Evolutionary conservation across 768 basidiomycete species (phyloP).

Genomic region (Psilocybe azurescens): DNA sequence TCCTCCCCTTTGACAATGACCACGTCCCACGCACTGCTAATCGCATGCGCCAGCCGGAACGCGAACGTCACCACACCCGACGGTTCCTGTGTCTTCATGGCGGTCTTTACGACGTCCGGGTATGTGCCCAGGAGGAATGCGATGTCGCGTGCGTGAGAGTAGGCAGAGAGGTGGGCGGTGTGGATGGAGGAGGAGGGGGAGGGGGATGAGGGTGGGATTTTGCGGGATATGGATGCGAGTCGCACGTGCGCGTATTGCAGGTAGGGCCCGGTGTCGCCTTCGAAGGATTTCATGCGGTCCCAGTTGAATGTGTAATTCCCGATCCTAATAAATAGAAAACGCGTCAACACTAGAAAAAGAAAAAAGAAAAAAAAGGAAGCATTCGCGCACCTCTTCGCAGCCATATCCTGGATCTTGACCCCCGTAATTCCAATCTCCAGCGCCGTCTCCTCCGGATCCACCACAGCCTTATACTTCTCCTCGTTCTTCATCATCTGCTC

Average conservation of each 20-base stretch:
- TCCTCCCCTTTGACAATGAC: slow-evolving; percentile 84
- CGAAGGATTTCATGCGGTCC: slow-evolving; percentile 93
- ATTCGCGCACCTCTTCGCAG: slow-evolving; percentile 78
- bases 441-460: slow-evolving; percentile 81
- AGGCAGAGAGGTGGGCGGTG: slow-evolving; percentile 67
- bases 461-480: slow-evolving; percentile 88
- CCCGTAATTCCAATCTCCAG: slow-evolving; percentile 92
- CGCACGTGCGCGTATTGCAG: slow-evolving; percentile 97
- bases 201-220: slow-evolving; percentile 88
- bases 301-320: slow-evolving; percentile 97
- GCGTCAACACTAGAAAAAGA: neutral
- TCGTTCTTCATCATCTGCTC: slow-evolving; percentile 96
- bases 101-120: slow-evolving; percentile 89
- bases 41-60: slow-evolving; percentile 86
- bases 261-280: slow-evolving; percentile 96
- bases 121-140: slow-evolving; percentile 87
- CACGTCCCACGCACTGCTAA: slow-evolving; percentile 92
- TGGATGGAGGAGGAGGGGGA: slow-evolving; percentile 75
- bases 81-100: slow-evolving; percentile 86
- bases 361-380: neutral
- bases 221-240: slow-evolving; percentile 87
- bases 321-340: slow-evolving; percentile 56
- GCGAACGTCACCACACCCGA: slow-evolving; percentile 91
- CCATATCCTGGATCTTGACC: slow-evolving; percentile 98
- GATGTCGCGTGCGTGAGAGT: slow-evolving; percentile 81